Conservation (phyloP, 2,329 filamentous ascomycete species). For the Neospermospora avenae region DNA sequence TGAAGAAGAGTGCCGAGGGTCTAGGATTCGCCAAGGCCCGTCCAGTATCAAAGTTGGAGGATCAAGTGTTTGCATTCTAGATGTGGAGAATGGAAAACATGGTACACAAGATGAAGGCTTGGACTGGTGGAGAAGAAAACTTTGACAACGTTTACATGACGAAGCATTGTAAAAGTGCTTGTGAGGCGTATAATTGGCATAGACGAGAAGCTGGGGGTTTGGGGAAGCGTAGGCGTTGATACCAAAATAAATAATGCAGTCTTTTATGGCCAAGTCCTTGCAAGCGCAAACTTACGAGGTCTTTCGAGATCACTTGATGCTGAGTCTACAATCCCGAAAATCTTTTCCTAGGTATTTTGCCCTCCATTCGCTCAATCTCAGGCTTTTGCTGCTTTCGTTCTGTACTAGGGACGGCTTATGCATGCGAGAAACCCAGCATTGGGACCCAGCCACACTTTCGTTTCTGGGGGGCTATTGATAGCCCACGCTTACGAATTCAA, state of each 20-base stretch:
- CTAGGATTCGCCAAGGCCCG: slow-evolving; percentile 90
- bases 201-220: not conserved
- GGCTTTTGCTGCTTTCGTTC: too few species aligned
- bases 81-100: not conserved
- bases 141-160: not conserved
- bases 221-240: not conserved
- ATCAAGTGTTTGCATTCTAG: slow-evolving; percentile 97
- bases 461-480: too few species aligned
- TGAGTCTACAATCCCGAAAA: too few species aligned
- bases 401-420: too few species aligned
- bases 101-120: not conserved
- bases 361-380: too few species aligned
- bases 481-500: too few species aligned
- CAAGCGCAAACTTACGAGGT: too few species aligned
- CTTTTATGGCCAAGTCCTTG: not conserved
- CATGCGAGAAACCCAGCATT: too few species aligned
- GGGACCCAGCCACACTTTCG: too few species aligned
- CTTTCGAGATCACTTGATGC: too few species aligned
- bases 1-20: slow-evolving; percentile 92
- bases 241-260: not conserved
- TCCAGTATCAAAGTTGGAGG: slow-evolving; percentile 94
- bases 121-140: not conserved
- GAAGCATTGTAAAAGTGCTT: not conserved
- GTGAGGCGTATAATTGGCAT: not conserved
- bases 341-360: too few species aligned